These are phyloP conservation scores for Debaryomyces subglobosus DNA, from an alignment of 1,139 yeast genomes.

Conservation along the genomic window DNA sequence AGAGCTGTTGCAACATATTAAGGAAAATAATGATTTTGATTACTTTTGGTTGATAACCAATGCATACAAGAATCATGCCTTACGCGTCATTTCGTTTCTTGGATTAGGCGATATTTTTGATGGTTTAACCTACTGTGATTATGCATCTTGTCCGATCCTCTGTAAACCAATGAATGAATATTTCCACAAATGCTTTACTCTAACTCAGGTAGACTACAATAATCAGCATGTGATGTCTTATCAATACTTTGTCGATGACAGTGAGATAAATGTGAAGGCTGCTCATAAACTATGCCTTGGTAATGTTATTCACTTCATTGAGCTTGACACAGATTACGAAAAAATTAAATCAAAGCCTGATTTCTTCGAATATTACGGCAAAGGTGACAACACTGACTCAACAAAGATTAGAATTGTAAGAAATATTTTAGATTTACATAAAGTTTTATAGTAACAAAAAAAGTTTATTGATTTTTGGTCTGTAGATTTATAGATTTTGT, in stretches of 20 bases:
- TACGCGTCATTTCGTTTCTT: conserved; percentile 71
- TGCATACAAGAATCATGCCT: conserved; percentile 89
- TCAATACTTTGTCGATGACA: conserved; percentile 79
- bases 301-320: conserved; percentile 60
- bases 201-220: conserved; percentile 59
- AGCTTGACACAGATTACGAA: conserved; percentile 46
- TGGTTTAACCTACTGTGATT: conserved; percentile 92
- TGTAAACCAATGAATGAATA: conserved; percentile 82
- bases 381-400: conserved; percentile 29
- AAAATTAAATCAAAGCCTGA: conserved; percentile 32
- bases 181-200: conserved; percentile 56
- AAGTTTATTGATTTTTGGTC: background rate
- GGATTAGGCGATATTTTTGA: conserved; percentile 92
- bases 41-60: conserved; percentile 85
- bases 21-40: conserved; percentile 38
- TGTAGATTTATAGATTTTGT: background rate
- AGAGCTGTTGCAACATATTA: conserved; percentile 50
- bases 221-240: conserved; percentile 37
- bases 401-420: conserved; percentile 36
- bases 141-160: conserved; percentile 61
- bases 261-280: conserved; percentile 64
- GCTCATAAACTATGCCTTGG: conserved; percentile 57
- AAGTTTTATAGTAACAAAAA: conserved; percentile 13
- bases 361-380: conserved; percentile 38
- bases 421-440: conserved; percentile 32